Conservation (phyloP, 306 rosid species). For the Hippophae gyantsensis region DNA sequence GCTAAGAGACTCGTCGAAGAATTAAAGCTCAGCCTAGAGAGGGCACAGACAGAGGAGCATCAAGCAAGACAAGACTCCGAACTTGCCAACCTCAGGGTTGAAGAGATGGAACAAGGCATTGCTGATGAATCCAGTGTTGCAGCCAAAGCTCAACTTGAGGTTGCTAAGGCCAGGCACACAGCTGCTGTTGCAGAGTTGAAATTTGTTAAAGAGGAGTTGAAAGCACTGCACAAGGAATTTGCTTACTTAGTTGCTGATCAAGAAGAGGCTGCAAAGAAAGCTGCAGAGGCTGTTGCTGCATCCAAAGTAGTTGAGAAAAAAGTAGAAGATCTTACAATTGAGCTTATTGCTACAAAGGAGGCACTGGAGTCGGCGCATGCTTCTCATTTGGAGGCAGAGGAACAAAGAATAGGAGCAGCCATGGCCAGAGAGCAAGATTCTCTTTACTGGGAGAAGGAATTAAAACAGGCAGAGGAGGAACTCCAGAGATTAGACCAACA, state of each 20-base stretch:
- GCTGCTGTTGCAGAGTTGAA: slow-evolving; percentile 70
- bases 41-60: slow-evolving; percentile 90
- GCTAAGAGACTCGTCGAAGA: slow-evolving; percentile 88
- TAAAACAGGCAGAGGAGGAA: slow-evolving; percentile 83
- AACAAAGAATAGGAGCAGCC: slow-evolving; percentile 81
- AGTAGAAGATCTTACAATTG: slow-evolving; percentile 84
- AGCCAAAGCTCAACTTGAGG: slow-evolving; percentile 97
- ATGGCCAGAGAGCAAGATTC: slow-evolving; percentile 97
- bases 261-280: slow-evolving; percentile 59
- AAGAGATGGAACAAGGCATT: slow-evolving; percentile 99
- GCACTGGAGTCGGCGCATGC: slow-evolving; percentile 83
- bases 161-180: slow-evolving; percentile 76
- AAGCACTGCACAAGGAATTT: slow-evolving; percentile 51
- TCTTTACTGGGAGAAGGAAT: slow-evolving; percentile 85
- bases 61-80: slow-evolving; percentile 97
- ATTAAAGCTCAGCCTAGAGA: slow-evolving; percentile 82
- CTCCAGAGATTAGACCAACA: slow-evolving; percentile 66
- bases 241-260: slow-evolving; percentile 67
- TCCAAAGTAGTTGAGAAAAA: slow-evolving; percentile 88
- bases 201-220: slow-evolving; percentile 77
- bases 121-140: slow-evolving; percentile 96
- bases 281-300: slow-evolving; percentile 76
- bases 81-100: slow-evolving; percentile 95
- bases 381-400: slow-evolving; percentile 92
- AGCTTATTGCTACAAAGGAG: slow-evolving; percentile 81